Evolutionary conservation across 805 yeast species (phyloP).

Genomic region (Blastobotrys mokoenaii): DNA sequence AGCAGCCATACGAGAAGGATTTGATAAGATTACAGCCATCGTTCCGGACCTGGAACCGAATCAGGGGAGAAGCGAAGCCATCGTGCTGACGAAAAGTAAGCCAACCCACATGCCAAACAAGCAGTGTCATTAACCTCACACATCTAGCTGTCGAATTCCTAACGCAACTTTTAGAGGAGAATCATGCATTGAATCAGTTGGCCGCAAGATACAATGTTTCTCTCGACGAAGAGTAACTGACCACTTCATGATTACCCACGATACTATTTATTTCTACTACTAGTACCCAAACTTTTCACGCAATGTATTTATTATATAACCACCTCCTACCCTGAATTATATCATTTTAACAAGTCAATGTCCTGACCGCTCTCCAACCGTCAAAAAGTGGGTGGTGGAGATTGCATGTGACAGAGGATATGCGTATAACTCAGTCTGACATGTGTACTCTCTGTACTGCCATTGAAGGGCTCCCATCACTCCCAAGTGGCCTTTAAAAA

Average conservation of each 20-base stretch:
- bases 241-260: not conserved
- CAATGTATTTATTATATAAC: no score
- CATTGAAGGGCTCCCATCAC: no score
- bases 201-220: conserved; percentile 11
- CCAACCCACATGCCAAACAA: not conserved
- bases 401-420: no score
- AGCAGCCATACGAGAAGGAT: conserved; percentile 74
- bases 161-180: conserved; percentile 24
- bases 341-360: no score
- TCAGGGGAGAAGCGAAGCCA: conserved; percentile 75
- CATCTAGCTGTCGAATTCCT: conserved; percentile 26
- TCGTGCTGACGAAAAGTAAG: conserved; percentile 48
- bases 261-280: no score
- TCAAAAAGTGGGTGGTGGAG: no score
- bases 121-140: not conserved
- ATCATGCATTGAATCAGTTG: conserved; percentile 21
- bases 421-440: no score
- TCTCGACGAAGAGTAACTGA: not conserved
- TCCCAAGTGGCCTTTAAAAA: no score
- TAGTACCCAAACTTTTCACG: no score
- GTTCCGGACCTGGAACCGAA: conserved; percentile 64
- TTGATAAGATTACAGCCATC: conserved; percentile 61
- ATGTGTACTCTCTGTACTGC: no score
- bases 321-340: no score
- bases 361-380: no score